Percentiles rank a stretch among this genome's conserved stretches.
Conservation (phyloP, 2,329 filamentous ascomycete species). For the Colletotrichum spinosum region DNA sequence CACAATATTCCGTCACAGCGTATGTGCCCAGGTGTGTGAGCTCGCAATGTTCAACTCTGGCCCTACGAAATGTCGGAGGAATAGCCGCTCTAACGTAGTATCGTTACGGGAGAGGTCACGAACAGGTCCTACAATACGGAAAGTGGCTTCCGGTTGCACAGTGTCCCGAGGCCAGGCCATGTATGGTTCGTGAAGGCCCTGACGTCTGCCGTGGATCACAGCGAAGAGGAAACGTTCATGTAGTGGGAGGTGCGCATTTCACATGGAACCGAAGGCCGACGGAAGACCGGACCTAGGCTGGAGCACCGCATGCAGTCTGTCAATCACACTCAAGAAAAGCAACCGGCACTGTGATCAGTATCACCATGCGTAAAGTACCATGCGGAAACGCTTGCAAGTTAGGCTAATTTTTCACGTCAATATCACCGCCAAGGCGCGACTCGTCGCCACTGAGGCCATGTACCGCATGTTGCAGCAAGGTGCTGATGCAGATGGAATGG, state of each 20-base stretch:
- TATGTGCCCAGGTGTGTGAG: not conserved
- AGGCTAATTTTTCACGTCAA: slow-evolving; percentile 32
- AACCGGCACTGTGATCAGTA: slow-evolving; percentile 20
- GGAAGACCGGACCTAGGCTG: slow-evolving; percentile 6
- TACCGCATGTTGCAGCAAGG: slow-evolving; percentile 17
- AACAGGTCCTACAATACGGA: not conserved
- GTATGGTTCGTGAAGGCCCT: not conserved
- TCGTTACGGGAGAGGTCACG: too few species aligned
- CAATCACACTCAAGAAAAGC: too few species aligned
- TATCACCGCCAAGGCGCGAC: slow-evolving; percentile 23
- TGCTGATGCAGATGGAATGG: slow-evolving; percentile 6
- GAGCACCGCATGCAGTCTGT: not conserved
- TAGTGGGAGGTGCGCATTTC: too few species aligned
- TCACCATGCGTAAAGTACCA: slow-evolving; percentile 29
- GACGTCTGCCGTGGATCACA: not conserved
- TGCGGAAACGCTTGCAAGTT: slow-evolving; percentile 9
- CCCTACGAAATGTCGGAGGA: not conserved
- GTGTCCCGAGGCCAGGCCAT: slow-evolving; percentile 6
- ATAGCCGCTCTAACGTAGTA: not conserved
- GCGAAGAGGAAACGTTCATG: too few species aligned
- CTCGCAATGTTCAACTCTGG: not conserved
- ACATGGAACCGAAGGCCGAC: slow-evolving; percentile 7
- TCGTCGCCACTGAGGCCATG: slow-evolving; percentile 19
- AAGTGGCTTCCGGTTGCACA: not conserved
- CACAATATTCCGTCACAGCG: slow-evolving; percentile 1